Evolutionary conservation across 2,329 filamentous ascomycete species (phyloP), one percentile per base, ranked within the genome.

Genomic region (Aspergillus japonicus): DNA sequence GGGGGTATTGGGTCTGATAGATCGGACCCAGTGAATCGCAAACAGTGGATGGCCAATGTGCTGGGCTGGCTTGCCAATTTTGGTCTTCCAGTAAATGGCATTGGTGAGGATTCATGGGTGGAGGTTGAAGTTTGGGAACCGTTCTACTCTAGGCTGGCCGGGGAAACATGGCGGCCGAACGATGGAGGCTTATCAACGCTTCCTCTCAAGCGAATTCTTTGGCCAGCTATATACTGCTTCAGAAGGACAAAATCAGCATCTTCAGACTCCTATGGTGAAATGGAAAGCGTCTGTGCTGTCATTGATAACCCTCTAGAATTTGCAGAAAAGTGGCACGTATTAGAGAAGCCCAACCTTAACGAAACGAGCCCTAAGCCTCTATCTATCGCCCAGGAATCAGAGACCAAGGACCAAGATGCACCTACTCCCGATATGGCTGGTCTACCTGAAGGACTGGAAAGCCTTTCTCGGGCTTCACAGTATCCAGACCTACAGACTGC

Each of bases 211-310:
- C 74, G 75, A 24, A 74, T 80, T 55, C 67, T 78, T 54, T 81
- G 79, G 79, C 79, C 79, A 21, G 74, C 77, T 31, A 68, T 71
- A 23, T 75, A 77, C 60, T 79, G 76, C 65, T 81, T 81, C 62
- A 68, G 64, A 57, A 72, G 77, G 52, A 65, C 65, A 47, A 70
- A 63, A n/a, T 63, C 69, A 50, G 53, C 57, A 6, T 53, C 59
- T 23, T 56, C 62, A 50, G 61, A 56, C n/a, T 49, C 57, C 19
- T 61, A 61, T 44, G 67, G 69, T 47, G 63, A 52, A 51, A 50
- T 66, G 3, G 60, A 69, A 48, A 50, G 55, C 49, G 57, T 65
- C 14, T 58, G 52, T 21, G 47, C 61, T 11, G 60, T 70, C 51
- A 54, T 61, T 16, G 61, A 71, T 54, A 77, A 79, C 60, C 78